Percentiles rank a stretch among this genome's conserved stretches.
Conservation (phyloP, 2,329 filamentous ascomycete species). For the Colletotrichum karsti region DNA sequence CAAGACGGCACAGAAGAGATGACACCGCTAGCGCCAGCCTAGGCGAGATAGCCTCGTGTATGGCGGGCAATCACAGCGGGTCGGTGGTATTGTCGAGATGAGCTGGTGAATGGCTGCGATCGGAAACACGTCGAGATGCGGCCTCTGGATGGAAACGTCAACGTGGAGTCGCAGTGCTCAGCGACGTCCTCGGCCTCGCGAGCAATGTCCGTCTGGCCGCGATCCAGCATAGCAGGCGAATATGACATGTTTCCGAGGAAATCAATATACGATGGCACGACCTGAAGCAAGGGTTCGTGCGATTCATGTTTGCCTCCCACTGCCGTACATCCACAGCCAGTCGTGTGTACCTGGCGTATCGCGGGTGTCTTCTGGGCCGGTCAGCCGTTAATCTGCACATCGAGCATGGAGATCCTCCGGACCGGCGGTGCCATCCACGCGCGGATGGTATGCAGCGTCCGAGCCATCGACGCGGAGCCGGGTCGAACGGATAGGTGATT, state of each 20-base stretch:
- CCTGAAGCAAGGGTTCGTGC: not conserved
- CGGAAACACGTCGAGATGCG: constrained; percentile 5
- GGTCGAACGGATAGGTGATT: constrained; percentile 1
- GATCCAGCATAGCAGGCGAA: not conserved
- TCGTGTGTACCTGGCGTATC: no score
- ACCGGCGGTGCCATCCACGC: not conserved
- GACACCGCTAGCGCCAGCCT: constrained; percentile 1
- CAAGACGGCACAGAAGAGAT: constrained; percentile 12
- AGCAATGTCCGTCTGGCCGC: not conserved
- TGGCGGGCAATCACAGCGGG: not conserved
- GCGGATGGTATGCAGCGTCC: not conserved
- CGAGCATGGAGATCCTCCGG: constrained; percentile 5
- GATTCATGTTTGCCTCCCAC: not conserved
- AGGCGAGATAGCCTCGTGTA: constrained; percentile 5
- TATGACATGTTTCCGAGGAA: not conserved
- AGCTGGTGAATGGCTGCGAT: not conserved
- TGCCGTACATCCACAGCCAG: not conserved
- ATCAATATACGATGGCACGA: not conserved
- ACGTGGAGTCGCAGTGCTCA: constrained; percentile 3
- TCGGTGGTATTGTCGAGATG: not conserved
- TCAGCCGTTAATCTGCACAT: not conserved
- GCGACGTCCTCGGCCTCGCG: not conserved
- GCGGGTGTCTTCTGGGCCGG: not conserved
- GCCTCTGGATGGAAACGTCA: constrained; percentile 3
- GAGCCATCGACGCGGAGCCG: not conserved